Evolutionary conservation across 306 rosid species (phyloP).

Genomic region (Amphicarpaea edgeworthii): DNA sequence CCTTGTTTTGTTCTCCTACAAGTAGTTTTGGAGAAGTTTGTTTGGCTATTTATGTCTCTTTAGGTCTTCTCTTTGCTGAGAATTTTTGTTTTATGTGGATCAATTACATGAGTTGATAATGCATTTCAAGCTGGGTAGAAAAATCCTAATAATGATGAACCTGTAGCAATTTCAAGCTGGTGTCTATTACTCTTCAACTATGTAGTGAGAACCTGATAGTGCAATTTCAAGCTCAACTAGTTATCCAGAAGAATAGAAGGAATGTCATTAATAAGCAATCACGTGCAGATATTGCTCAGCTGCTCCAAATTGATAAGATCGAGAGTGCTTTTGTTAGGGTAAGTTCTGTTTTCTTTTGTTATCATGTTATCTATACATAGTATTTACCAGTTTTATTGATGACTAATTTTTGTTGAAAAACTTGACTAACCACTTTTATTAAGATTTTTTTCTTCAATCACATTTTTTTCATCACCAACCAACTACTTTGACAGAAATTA

Average conservation of each 20-base stretch:
- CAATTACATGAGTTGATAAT: background rate
- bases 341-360: background rate
- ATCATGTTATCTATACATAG: too few relatives aligned
- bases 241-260: slow-evolving; percentile 13
- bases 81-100: background rate
- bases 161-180: background rate
- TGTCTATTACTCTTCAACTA: background rate
- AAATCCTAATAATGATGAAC: background rate
- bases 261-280: slow-evolving; percentile 24
- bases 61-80: too few relatives aligned
- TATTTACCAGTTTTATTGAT: too few relatives aligned
- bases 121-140: background rate
- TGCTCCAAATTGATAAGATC: slow-evolving; percentile 23
- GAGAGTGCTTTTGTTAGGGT: slow-evolving; percentile 26
- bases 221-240: slow-evolving; percentile 15
- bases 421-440: too few relatives aligned
- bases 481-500: too few relatives aligned
- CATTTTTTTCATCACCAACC: too few relatives aligned
- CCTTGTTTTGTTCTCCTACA: too few relatives aligned
- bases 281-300: slow-evolving; percentile 30
- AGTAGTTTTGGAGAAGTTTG: too few relatives aligned
- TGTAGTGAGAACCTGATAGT: slow-evolving; percentile 40
- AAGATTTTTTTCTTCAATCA: too few relatives aligned
- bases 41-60: too few relatives aligned
- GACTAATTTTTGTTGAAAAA: too few relatives aligned